Conservation (phyloP, 805 yeast species). For the Sugiyamaella marilandica region DNA sequence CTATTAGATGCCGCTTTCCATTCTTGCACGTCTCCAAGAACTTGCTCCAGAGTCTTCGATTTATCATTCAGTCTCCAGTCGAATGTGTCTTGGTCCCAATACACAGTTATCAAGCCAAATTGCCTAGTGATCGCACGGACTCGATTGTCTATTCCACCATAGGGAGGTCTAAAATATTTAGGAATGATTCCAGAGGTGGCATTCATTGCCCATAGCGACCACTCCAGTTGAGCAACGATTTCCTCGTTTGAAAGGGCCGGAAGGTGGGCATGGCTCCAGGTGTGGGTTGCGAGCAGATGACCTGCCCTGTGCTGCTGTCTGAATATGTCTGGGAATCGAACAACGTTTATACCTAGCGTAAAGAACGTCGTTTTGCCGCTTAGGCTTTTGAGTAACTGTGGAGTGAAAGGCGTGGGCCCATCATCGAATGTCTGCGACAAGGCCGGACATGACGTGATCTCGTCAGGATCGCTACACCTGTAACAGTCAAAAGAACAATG, state of each 20-base stretch:
- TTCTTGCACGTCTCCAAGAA: slow-evolving; percentile 48
- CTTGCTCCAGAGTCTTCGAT: slow-evolving; percentile 47
- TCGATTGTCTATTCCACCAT: slow-evolving; percentile 88
- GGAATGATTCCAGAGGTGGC: slow-evolving; percentile 86
- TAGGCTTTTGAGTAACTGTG: slow-evolving; percentile 50
- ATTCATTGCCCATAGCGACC: slow-evolving; percentile 98
- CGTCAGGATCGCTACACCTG: slow-evolving; percentile 71
- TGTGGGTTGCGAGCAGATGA: slow-evolving; percentile 81
- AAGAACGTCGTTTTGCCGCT: slow-evolving; percentile 68
- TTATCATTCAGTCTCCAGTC: slow-evolving; percentile 75
- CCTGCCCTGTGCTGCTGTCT: slow-evolving; percentile 51
- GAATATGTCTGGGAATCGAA: slow-evolving; percentile 71
- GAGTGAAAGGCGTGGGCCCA: slow-evolving; percentile 79
- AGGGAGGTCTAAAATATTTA: slow-evolving; percentile 92
- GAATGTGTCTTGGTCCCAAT: slow-evolving; percentile 88
- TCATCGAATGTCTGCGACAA: slow-evolving; percentile 91
- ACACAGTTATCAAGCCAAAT: slow-evolving; percentile 80
- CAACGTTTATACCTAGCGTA: slow-evolving; percentile 76
- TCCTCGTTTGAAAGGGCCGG: slow-evolving; percentile 76
- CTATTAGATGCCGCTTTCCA: slow-evolving; percentile 41
- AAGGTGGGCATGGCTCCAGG: slow-evolving; percentile 87
- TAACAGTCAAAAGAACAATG: slow-evolving; percentile 84
- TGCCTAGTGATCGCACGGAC: slow-evolving; percentile 72
- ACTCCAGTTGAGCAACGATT: slow-evolving; percentile 81
- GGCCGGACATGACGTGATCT: slow-evolving; percentile 65